phyloP scores from a whole-genome alignment of 2,329 filamentous ascomycete genomes.

The Tympanopsis confertula region DNA sequence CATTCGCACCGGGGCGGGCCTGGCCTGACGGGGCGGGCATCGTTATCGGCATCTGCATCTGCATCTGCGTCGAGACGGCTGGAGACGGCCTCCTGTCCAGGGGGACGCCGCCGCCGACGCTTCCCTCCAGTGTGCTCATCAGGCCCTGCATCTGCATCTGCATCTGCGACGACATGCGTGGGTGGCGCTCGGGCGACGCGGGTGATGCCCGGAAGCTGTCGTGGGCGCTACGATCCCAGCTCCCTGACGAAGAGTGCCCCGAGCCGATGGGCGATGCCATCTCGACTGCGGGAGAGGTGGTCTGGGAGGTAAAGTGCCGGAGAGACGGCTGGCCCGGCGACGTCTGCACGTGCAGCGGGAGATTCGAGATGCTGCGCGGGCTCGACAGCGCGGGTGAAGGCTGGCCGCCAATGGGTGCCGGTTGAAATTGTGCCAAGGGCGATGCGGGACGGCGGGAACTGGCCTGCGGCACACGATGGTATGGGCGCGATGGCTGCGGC shows the following conservation, averaged over 20 bases:
- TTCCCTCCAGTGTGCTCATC: no score
- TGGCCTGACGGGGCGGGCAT: no score
- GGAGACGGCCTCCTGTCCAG: no score
- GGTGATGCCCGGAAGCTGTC: conserved; percentile 9
- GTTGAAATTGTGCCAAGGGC: not conserved
- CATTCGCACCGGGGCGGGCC: no score
- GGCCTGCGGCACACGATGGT: no score
- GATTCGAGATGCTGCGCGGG: not conserved
- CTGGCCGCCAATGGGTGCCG: not conserved
- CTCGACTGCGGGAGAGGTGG: not conserved
- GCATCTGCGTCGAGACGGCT: no score
- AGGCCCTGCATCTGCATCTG: no score
- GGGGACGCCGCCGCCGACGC: no score
- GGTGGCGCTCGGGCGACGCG: not conserved
- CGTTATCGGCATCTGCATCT: no score
- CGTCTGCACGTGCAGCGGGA: not conserved
- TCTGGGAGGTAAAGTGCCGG: not conserved
- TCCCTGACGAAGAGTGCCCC: conserved; percentile 4
- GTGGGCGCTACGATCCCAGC: conserved; percentile 5
- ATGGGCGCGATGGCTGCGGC: no score
- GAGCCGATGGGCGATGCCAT: conserved; percentile 2
- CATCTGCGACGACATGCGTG: no score
- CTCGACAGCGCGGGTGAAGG: not conserved
- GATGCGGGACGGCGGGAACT: not conserved
- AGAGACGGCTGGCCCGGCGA: not conserved